Evolutionary conservation across 208 protist species (phyloP).

Genomic region (Novymonas esmeraldas): DNA sequence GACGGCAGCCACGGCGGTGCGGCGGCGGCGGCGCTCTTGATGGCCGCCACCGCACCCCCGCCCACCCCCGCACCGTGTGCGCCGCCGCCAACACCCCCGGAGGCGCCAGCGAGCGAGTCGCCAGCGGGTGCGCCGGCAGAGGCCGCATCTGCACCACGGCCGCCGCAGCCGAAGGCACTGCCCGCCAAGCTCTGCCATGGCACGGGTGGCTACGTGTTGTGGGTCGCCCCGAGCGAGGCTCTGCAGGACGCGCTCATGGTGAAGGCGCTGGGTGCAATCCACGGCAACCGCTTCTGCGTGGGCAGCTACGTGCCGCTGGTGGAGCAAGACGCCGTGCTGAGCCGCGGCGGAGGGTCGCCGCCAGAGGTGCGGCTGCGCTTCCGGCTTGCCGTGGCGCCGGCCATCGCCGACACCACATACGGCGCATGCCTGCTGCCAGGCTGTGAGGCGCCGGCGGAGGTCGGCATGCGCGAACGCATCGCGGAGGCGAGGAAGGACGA

Average conservation of each 20-base stretch:
- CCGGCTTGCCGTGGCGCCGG: slow-evolving; percentile 46
- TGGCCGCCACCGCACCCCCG: slow-evolving; percentile 8
- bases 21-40: slow-evolving; percentile 54
- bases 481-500: slow-evolving; percentile 25
- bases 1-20: slow-evolving; percentile 34
- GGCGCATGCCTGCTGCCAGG: slow-evolving; percentile 35
- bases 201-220: slow-evolving; percentile 33
- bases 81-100: not conserved
- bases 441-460: slow-evolving; percentile 33
- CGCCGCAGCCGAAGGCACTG: not conserved
- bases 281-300: slow-evolving; percentile 48
- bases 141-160: not conserved
- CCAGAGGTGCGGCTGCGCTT: slow-evolving; percentile 73
- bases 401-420: slow-evolving; percentile 27
- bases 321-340: slow-evolving; percentile 26
- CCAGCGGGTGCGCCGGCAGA: not conserved
- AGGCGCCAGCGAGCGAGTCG: not conserved
- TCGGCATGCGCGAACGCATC: slow-evolving; percentile 23
- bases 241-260: slow-evolving; percentile 37
- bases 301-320: slow-evolving; percentile 28
- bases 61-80: not conserved
- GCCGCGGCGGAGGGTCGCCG: slow-evolving; percentile 25
- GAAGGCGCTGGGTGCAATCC: slow-evolving; percentile 40
- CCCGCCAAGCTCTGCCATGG: slow-evolving; percentile 18
- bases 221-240: slow-evolving; percentile 23